Base-by-base conservation (phyloP, 257 asterid species). In the Datura wrightii region DNA sequence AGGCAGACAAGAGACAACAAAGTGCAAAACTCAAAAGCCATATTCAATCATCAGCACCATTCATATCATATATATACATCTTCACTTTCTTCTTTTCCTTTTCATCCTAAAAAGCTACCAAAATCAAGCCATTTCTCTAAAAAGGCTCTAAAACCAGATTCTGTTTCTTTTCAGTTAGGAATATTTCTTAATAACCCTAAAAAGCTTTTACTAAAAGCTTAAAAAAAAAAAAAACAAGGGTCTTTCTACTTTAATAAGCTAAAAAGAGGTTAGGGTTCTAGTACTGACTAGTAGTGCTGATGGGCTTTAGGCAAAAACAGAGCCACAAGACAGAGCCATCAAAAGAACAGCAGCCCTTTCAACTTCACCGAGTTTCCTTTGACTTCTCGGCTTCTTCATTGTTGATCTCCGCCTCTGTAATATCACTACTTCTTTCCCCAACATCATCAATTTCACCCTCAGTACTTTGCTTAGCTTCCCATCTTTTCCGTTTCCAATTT, bases 261-360 rank as follows among this genome's bases (percentile, higher is more conserved):
- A 48, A 74, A 74, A 48, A 48, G 36, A 8, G 62, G 82, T 76
- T 76, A 50, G 62, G 63, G 82, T 24, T 74, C 24, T 10, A 74
- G 16, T 50, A 74, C 44, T 24, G 18, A 74, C 81, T 74, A 13
- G 5, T 48, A 11, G 44, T 74, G 13, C 44, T 48, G 74, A 6
- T 66, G n/a, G 39, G 9, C 3, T 56, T 87, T 83, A 88, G 52
- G 89, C 92, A 87, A 91, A 90, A 81, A 90, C 89, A 80, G 93
- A 92, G 84, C 95, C 95, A 90, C 93, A 89, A 65, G 98, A 93
- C 8, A 95, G 84, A 72, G 94, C 93, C 96, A 95, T 92, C 83
- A 95, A 79, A 19, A 93, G 91, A 83, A 93, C 84, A 10, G 98
- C 98, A 48, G 98, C 98, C 93, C 94, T 16, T 90, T 91, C 92